Evolutionary conservation across 768 basidiomycete genomes (phyloP).

Genomic region (Clitopilus passeckerianus): DNA sequence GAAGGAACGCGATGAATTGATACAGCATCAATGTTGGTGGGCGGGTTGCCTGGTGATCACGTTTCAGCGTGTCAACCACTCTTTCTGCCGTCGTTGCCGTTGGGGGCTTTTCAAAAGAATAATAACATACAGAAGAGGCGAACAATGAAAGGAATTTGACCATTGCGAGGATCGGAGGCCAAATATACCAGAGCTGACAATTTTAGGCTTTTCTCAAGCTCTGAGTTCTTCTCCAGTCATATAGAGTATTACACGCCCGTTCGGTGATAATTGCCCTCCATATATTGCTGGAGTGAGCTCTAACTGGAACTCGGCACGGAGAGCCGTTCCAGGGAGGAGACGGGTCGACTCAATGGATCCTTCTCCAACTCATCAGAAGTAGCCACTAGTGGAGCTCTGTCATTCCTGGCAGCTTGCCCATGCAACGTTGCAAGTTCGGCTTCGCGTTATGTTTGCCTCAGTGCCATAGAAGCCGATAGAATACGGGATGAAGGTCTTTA

Average conservation of each 20-base stretch:
- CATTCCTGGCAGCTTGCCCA: neutral
- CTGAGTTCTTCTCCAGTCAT: too few relatives aligned
- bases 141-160: neutral
- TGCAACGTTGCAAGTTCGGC: neutral
- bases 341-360: neutral
- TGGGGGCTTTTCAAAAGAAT: neutral
- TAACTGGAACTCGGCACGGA: neutral
- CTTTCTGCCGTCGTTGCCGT: neutral
- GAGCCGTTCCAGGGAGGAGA: neutral
- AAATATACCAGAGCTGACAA: neutral
- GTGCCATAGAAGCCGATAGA: too few relatives aligned
- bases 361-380: neutral
- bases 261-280: neutral
- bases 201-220: too few relatives aligned
- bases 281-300: neutral
- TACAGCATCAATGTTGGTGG: neutral
- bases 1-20: neutral
- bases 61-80: neutral
- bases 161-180: neutral
- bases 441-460: too few relatives aligned
- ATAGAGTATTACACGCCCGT: too few relatives aligned
- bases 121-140: neutral
- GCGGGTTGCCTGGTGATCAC: neutral
- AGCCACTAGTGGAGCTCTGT: neutral
- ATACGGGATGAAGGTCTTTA: too few relatives aligned